phyloP scores from a whole-genome alignment of 2,329 filamentous ascomycete genomes.

The Phialocephala subalpina region DNA sequence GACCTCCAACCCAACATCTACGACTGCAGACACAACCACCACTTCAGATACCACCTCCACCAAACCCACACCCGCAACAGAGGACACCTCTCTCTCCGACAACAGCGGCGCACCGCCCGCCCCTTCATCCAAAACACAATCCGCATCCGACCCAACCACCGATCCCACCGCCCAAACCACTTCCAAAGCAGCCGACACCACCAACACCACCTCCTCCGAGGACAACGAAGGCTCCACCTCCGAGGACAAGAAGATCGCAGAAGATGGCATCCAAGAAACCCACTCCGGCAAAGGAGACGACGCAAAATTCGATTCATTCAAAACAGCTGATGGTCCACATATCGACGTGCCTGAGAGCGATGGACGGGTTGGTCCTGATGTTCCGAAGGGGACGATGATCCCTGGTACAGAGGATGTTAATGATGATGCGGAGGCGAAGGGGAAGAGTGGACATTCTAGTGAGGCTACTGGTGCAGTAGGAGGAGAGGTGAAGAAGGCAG shows the following conservation, averaged over 20 bases:
- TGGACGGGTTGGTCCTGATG: not conserved
- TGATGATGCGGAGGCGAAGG: constrained; percentile 67
- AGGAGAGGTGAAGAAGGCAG: constrained; percentile 61
- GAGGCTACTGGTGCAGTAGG: constrained; percentile 70
- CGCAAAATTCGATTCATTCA: not conserved
- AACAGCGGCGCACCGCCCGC: no score
- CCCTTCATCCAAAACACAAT: no score
- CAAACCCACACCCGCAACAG: no score
- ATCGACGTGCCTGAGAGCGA: not conserved
- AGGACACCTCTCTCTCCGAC: no score
- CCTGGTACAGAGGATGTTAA: constrained; percentile 47
- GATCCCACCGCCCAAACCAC: not conserved
- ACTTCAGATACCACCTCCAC: no score
- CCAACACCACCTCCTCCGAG: constrained; percentile 15
- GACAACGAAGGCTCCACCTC: constrained; percentile 25
- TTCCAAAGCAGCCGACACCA: constrained; percentile 13
- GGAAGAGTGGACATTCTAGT: constrained; percentile 67
- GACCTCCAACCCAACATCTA: not conserved
- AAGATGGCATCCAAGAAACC: not conserved
- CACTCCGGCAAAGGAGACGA: not conserved
- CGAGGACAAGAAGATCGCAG: constrained; percentile 30
- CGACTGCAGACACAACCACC: not conserved
- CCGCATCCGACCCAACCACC: no score
- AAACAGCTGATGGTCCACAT: not conserved
- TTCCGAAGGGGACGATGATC: not conserved